phyloP scores from a whole-genome alignment of 108 stramenopile genomes.

The Nitzschia putrida region DNA sequence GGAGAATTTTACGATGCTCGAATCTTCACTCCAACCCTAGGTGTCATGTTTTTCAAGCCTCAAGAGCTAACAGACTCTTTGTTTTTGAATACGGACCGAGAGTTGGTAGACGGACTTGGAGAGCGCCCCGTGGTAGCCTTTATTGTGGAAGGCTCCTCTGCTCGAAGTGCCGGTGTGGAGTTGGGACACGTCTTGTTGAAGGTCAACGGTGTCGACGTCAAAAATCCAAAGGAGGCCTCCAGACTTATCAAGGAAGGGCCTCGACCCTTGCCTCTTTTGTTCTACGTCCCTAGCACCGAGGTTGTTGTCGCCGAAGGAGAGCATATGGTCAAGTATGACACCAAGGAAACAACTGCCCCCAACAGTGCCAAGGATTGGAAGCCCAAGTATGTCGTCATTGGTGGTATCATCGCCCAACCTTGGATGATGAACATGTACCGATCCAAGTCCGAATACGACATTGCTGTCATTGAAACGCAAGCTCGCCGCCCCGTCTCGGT shows the following conservation, averaged over 20 bases:
- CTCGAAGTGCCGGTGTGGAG: constrained; percentile 80
- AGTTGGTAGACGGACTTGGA: constrained; percentile 63
- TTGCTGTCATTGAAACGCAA: constrained; percentile 90
- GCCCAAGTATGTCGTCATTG: constrained; percentile 90
- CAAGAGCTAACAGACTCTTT: constrained; percentile 84
- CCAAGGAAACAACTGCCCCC: constrained; percentile 80
- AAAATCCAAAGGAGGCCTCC: constrained; percentile 87
- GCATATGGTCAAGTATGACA: constrained; percentile 92
- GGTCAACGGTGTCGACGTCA: constrained; percentile 88
- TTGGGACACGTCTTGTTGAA: constrained; percentile 84
- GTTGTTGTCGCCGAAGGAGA: constrained; percentile 87
- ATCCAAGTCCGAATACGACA: constrained; percentile 90
- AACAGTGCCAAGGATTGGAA: constrained; percentile 90
- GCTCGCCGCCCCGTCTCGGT: constrained; percentile 86
- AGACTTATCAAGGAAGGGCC: constrained; percentile 90
- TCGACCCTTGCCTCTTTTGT: constrained; percentile 76
- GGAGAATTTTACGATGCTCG: constrained; percentile 89
- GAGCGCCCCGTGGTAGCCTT: constrained; percentile 90
- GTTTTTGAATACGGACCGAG: constrained; percentile 75
- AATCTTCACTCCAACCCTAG: constrained; percentile 88
- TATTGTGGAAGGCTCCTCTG: constrained; percentile 85
- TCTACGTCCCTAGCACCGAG: constrained; percentile 83
- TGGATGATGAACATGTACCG: constrained; percentile 96
- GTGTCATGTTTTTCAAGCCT: constrained; percentile 94
- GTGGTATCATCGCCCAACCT: constrained; percentile 91